These are phyloP conservation scores for Fusarium goolgardi DNA, from an alignment of 2,329 filamentous ascomycete genomes.

Conservation along the genomic window DNA sequence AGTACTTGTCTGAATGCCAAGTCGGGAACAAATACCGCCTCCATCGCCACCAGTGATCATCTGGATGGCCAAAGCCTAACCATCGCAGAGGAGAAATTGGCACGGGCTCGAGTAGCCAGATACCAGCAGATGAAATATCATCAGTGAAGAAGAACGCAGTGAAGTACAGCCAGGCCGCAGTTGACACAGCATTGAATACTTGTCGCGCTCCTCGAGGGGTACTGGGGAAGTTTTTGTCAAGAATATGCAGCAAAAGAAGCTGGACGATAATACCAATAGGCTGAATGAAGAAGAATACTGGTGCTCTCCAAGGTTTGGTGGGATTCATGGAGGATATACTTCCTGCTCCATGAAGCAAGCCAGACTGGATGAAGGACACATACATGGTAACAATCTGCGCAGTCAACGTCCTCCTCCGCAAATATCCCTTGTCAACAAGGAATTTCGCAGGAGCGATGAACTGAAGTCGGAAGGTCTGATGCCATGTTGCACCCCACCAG, in stretches of 20 bases:
- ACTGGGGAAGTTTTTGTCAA: constrained; percentile 53
- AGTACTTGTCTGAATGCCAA: constrained; percentile 70
- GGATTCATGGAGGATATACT: constrained; percentile 72
- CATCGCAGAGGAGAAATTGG: constrained; percentile 77
- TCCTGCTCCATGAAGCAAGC: constrained; percentile 76
- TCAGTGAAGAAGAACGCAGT: constrained; percentile 76
- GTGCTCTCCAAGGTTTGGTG: constrained; percentile 63
- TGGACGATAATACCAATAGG: constrained; percentile 74
- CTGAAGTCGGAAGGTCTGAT: constrained; percentile 84
- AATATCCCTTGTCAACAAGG: constrained; percentile 55
- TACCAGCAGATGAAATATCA: constrained; percentile 77
- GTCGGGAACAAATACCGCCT: constrained; percentile 61
- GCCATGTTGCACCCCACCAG: constrained; percentile 90
- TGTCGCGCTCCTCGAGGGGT: constrained; percentile 62
- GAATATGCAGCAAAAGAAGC: constrained; percentile 50
- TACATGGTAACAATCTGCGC: constrained; percentile 49
- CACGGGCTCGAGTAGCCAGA: constrained; percentile 87
- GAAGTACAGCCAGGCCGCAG: constrained; percentile 73
- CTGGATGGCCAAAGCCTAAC: constrained; percentile 70
- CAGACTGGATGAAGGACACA: constrained; percentile 71
- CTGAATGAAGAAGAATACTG: constrained; percentile 79
- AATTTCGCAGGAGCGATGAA: constrained; percentile 71
- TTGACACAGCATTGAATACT: constrained; percentile 70
- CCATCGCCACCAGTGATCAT: constrained; percentile 77
- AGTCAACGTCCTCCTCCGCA: constrained; percentile 50